phyloP scores from a whole-genome alignment of 176 grass and related monocot genomes.

The Carex littledalei region DNA sequence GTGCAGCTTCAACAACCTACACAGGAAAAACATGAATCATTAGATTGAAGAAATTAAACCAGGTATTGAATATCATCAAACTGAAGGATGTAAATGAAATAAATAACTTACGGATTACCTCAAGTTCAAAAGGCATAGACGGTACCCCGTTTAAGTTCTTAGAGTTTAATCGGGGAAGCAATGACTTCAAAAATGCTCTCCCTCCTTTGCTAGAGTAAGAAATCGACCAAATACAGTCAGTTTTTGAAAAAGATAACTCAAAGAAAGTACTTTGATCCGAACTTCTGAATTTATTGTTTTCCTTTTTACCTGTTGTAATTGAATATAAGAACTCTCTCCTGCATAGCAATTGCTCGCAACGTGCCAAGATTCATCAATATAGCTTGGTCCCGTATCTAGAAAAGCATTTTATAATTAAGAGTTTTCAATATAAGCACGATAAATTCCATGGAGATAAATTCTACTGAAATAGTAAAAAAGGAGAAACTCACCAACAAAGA shows the following conservation, averaged over 20 bases:
- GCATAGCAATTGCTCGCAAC: conserved; percentile 92
- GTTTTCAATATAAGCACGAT: conserved; percentile 15
- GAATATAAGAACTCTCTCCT: conserved; percentile 83
- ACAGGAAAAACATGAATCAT: conserved; percentile 3
- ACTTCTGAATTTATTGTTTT: neutral
- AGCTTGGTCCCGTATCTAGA: conserved; percentile 90
- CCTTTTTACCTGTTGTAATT: conserved; percentile 81
- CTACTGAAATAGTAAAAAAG: conserved; percentile 3
- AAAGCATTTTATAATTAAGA: conserved; percentile 18
- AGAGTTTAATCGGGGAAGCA: conserved; percentile 84
- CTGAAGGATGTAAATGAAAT: neutral
- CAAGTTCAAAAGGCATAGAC: conserved; percentile 94
- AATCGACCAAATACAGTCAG: conserved; percentile 16
- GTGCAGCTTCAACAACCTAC: conserved; percentile 96
- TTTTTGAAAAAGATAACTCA: neutral
- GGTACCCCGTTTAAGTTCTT: conserved; percentile 68
- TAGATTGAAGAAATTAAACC: neutral
- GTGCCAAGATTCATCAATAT: conserved; percentile 92
- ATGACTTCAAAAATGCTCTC: conserved; percentile 59
- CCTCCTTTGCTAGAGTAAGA: conserved; percentile 69
- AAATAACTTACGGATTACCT: conserved; percentile 49
- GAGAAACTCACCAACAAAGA: conserved; percentile 65
- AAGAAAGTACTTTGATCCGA: neutral
- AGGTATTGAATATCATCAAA: neutral
- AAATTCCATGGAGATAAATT: neutral